phyloP scores from a whole-genome alignment of 352 stramenopile genomes.

The Phytophthora cactorum region DNA sequence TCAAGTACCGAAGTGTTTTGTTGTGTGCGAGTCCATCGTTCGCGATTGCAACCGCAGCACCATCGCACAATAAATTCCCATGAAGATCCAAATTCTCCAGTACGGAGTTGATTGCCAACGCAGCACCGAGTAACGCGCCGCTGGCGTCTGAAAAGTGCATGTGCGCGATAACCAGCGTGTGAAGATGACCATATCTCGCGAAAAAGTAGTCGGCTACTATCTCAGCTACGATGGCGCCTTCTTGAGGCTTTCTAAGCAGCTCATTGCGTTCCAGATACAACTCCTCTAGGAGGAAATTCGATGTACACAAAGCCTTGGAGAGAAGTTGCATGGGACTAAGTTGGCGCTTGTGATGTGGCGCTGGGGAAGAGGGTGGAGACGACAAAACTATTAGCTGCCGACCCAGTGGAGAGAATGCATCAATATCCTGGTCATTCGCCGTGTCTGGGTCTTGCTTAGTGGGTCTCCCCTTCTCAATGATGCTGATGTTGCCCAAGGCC shows the following conservation, averaged over 20 bases:
- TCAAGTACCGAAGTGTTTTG: conserved; percentile 52
- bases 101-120: conserved; percentile 66
- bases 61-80: conserved; percentile 60
- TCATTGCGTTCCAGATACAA: conserved; percentile 66
- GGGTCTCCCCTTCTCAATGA: not conserved
- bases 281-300: conserved; percentile 70
- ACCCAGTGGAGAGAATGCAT: conserved; percentile 1
- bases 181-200: conserved; percentile 65
- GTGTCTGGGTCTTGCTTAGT: conserved; percentile 10
- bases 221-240: conserved; percentile 42
- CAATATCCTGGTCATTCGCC: conserved; percentile 4
- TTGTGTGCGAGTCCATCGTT: conserved; percentile 49
- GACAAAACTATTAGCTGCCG: conserved; percentile 7
- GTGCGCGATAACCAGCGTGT: conserved; percentile 45
- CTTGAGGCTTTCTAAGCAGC: conserved; percentile 29
- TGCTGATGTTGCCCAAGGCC: conserved; percentile 43
- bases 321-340: conserved; percentile 43
- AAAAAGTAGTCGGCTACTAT: conserved; percentile 82
- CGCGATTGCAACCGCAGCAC: conserved; percentile 45
- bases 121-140: conserved; percentile 42
- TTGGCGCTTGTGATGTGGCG: conserved; percentile 20
- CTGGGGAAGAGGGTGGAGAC: conserved; percentile 15
- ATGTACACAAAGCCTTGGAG: conserved; percentile 45
- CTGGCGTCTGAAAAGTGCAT: conserved; percentile 55
- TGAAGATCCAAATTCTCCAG: conserved; percentile 62